Conservation (phyloP, 768 basidiomycete species). For the Phanerochaete carnosa region DNA sequence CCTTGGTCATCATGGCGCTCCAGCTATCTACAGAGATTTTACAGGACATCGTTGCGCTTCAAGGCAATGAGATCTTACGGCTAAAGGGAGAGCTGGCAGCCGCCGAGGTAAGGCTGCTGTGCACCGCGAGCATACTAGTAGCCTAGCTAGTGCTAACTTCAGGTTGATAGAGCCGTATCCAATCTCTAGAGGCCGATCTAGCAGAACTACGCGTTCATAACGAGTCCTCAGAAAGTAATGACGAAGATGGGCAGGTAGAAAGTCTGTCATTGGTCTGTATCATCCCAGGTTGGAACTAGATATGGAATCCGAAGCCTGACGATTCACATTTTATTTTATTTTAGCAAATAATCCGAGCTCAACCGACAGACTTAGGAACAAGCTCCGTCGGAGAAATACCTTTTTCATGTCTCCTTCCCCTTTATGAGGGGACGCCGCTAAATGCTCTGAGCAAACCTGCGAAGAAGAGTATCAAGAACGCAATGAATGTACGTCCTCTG, state of each 20-base stretch:
- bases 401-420: neutral
- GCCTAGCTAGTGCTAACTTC: too few species aligned
- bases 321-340: too few species aligned
- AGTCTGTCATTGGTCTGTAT: too few species aligned
- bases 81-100: neutral
- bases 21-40: neutral
- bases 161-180: neutral
- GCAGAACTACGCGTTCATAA: too few species aligned
- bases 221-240: too few species aligned
- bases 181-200: too few species aligned
- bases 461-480: neutral
- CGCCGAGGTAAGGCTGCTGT: neutral
- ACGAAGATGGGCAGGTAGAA: too few species aligned
- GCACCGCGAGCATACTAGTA: too few species aligned
- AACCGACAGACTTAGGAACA: neutral
- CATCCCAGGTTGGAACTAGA: too few species aligned
- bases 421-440: neutral
- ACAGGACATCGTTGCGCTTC: neutral
- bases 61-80: neutral
- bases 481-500: neutral
- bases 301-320: too few species aligned
- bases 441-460: neutral
- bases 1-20: neutral
- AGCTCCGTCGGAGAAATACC: neutral
- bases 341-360: neutral